These are phyloP conservation scores for Phoenix dactylifera DNA, from an alignment of 176 grass and related monocot species.

Conservation along the genomic window DNA sequence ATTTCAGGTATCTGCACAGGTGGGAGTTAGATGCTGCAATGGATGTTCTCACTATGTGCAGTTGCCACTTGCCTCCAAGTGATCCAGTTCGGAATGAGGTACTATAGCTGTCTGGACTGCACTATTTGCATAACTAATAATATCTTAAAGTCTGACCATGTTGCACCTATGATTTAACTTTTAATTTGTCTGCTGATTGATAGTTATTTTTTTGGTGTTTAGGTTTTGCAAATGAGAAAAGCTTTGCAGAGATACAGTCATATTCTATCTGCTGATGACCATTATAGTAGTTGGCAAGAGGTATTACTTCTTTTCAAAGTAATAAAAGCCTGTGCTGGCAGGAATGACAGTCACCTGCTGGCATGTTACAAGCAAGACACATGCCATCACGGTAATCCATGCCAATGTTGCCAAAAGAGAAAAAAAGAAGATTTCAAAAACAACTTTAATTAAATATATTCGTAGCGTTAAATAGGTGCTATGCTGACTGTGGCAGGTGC, in stretches of 20 bases:
- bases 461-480: too few relatives aligned
- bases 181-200: too few relatives aligned
- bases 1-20: slow-evolving; percentile 53
- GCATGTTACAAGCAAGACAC: too few relatives aligned
- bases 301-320: slow-evolving; percentile 27
- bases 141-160: too few relatives aligned
- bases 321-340: background rate
- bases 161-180: too few relatives aligned
- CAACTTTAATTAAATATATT: too few relatives aligned
- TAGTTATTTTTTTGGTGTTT: slow-evolving; percentile 11
- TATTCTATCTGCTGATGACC: slow-evolving; percentile 75
- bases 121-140: too few relatives aligned
- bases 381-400: too few relatives aligned
- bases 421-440: too few relatives aligned
- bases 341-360: too few relatives aligned
- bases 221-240: slow-evolving; percentile 73
- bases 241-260: slow-evolving; percentile 65
- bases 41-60: slow-evolving; percentile 87
- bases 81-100: slow-evolving; percentile 66
- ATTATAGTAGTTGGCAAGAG: slow-evolving; percentile 92
- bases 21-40: slow-evolving; percentile 84
- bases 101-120: slow-evolving; percentile 13
- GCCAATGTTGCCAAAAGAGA: too few relatives aligned
- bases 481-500: too few relatives aligned
- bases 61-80: slow-evolving; percentile 69